Evolutionary conservation across 2,329 filamentous ascomycete species (phyloP), one percentile per base, ranked within the genome.

Genomic region (Colletotrichum acutatum): DNA sequence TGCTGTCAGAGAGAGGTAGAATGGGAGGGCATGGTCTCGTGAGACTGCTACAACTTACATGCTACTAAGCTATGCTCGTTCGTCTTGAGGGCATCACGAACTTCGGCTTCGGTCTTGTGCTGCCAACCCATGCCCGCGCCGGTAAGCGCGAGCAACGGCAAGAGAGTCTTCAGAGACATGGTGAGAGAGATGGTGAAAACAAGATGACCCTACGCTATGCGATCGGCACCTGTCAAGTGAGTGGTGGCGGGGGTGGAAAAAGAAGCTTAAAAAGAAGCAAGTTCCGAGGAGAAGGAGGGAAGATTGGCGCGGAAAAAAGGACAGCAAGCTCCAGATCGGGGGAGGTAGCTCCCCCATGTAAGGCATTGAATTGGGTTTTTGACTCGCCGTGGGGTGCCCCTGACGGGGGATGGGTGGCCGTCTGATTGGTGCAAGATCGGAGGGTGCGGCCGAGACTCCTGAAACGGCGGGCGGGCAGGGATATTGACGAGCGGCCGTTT

Each of bases 41-140:
- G 32, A 34, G 32, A 34, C 32, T 34, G 32, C 9, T 34, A 34
- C 32, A 5, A 34, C 82, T 77, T 75, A 83, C 82, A 83, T 19
- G 81, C 81, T 49, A 81, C 74, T 16, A 83, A 71, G 2, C 77
- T 78, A 22, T 75, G 74, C 3, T 79, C 78, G 16, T 76, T 76
- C 8, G 60, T 52, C 22, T 56, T 61, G 32, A 72, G 68, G 42
- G 60, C 70, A 37, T 70, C 46, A 6, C 66, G 70, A 16, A 70
- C 66, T n/a, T 70, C 30, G 34, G 54, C 26, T 22, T 60, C 66
- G 1, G 66, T 65, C 54, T 70, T 72, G 70, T 72, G 70, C 19
- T 72, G 54, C 70, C 70, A 72, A 3, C 66, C 60, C 22, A 26
- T 7, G 9, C 70, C 30, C 26, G 54, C 19, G 59, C 70, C 60